These are phyloP conservation scores for Tulasnella sp. DNA, from an alignment of 768 basidiomycete species.

Conservation along the genomic window DNA sequence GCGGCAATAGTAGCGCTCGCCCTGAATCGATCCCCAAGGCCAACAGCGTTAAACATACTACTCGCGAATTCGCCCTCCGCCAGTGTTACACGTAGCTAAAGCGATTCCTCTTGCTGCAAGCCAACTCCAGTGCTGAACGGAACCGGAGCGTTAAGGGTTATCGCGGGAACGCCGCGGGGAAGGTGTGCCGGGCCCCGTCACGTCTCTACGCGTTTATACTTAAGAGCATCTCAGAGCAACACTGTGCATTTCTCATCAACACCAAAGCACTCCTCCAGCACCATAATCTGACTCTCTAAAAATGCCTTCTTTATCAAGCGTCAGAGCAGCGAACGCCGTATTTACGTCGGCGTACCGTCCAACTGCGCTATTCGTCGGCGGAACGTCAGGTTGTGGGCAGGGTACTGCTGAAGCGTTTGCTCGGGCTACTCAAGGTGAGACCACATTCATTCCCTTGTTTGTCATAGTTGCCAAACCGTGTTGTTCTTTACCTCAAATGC, in stretches of 20 bases:
- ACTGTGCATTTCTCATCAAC: background rate
- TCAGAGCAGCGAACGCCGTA: slow-evolving; percentile 14
- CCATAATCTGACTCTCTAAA: background rate
- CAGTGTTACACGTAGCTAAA: background rate
- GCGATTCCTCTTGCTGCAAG: background rate
- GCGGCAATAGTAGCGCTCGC: background rate
- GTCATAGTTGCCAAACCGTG: background rate
- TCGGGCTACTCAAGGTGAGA: slow-evolving; percentile 26
- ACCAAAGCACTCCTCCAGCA: background rate
- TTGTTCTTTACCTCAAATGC: background rate
- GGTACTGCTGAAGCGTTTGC: slow-evolving; percentile 29
- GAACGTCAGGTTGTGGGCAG: slow-evolving; percentile 30
- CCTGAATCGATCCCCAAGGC: background rate
- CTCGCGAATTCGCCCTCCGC: too few relatives aligned
- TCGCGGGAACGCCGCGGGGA: background rate
- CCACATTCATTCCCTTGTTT: background rate
- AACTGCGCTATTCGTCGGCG: slow-evolving; percentile 30
- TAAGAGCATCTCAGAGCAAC: background rate
- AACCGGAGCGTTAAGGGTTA: background rate
- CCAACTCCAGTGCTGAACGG: background rate
- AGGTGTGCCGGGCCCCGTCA: too few relatives aligned
- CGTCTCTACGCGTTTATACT: too few relatives aligned
- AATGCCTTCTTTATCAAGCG: slow-evolving; percentile 21
- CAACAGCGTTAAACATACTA: too few relatives aligned
- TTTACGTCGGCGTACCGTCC: slow-evolving; percentile 25